These are phyloP conservation scores for Dalbergia cultrata DNA, from an alignment of 306 rosid genomes.

Conservation along the genomic window DNA sequence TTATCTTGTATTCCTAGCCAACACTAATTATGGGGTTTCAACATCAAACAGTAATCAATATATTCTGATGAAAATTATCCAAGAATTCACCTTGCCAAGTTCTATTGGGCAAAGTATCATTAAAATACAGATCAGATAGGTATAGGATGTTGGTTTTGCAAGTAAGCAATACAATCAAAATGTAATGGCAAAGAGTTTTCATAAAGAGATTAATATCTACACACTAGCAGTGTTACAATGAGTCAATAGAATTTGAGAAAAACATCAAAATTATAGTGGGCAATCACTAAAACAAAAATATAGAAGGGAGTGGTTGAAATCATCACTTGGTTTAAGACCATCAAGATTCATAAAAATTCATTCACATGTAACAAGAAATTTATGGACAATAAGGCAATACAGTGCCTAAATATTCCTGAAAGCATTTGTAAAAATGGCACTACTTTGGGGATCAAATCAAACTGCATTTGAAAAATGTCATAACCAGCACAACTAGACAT, in stretches of 20 bases:
- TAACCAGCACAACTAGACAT: not conserved
- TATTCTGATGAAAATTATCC: not conserved
- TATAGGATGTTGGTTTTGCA: not conserved
- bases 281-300: not conserved
- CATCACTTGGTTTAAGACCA: not conserved
- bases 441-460: constrained; percentile 62
- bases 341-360: not conserved
- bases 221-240: no score
- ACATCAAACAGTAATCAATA: not conserved
- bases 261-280: no score
- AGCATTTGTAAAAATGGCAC: not conserved
- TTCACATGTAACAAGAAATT: not conserved
- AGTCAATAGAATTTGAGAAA: no score
- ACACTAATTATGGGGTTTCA: not conserved
- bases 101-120: not conserved
- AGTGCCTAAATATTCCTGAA: not conserved
- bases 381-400: not conserved
- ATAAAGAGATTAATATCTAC: no score
- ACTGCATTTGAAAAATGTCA: constrained; percentile 41
- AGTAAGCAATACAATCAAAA: not conserved
- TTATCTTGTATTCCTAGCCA: no score
- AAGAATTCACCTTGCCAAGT: not conserved
- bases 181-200: not conserved
- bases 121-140: not conserved
- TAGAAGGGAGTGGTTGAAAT: not conserved